A percentile compares a stretch with the other conserved stretches of the same genome.
Evolutionary conservation across 2,329 filamentous ascomycete genomes (phyloP).

Genomic region (Aspergillus chevalieri): DNA sequence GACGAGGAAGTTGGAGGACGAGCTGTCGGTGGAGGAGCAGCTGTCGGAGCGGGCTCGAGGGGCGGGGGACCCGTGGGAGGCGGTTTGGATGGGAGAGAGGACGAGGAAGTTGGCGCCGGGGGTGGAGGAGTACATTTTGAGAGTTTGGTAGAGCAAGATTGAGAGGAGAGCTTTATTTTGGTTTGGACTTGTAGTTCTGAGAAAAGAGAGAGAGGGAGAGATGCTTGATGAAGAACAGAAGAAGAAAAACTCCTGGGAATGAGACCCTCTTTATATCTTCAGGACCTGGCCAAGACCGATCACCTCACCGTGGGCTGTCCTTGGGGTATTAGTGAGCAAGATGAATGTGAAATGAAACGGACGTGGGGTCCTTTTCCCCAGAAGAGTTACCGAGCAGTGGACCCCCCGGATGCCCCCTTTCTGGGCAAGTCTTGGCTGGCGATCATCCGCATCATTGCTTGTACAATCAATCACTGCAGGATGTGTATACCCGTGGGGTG

Average conservation of each 20-base stretch:
- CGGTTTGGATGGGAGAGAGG: conserved; percentile 16
- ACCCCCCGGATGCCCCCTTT: not conserved
- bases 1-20: conserved; percentile 18
- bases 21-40: conserved; percentile 10
- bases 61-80: conserved; percentile 14
- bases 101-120: conserved; percentile 27
- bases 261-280: too few relatives aligned
- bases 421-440: conserved; percentile 1
- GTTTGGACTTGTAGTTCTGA: not conserved
- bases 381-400: not conserved
- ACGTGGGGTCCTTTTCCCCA: not conserved
- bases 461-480: not conserved
- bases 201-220: not conserved
- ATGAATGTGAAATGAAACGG: not conserved
- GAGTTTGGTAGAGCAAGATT: not conserved
- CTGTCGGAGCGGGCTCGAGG: conserved; percentile 25
- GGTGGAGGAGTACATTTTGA: conserved; percentile 26
- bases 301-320: not conserved
- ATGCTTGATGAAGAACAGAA: not conserved
- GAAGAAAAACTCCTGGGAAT: not conserved
- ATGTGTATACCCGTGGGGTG: conserved; percentile 8
- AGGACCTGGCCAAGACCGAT: too few relatives aligned
- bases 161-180: too few relatives aligned
- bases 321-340: not conserved
- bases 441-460: not conserved